phyloP scores from a whole-genome alignment of 805 yeast genomes.

The Tetrapisispora pingtungensis region DNA sequence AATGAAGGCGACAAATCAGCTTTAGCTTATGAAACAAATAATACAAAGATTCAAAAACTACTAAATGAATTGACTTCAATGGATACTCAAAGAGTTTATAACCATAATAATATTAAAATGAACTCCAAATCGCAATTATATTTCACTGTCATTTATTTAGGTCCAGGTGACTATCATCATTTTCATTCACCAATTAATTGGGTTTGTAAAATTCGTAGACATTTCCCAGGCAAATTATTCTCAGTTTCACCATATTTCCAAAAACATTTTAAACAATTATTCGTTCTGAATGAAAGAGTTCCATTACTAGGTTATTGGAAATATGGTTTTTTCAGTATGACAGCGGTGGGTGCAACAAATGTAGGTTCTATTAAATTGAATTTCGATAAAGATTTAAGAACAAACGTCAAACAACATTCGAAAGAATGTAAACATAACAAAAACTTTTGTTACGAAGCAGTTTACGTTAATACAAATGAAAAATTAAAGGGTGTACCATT shows the following conservation, averaged over 20 bases:
- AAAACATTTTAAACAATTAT: conserved; percentile 71
- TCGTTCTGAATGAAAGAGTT: conserved; percentile 89
- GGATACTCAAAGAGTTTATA: not conserved
- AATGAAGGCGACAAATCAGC: conserved; percentile 64
- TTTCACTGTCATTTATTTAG: conserved; percentile 86
- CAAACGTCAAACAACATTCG: conserved; percentile 71
- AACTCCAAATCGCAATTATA: conserved; percentile 47
- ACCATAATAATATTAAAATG: conserved; percentile 4
- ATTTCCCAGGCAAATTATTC: conserved; percentile 89
- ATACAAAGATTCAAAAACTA: conserved; percentile 31
- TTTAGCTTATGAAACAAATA: conserved; percentile 25
- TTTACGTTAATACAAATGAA: conserved; percentile 60
- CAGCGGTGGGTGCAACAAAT: conserved; percentile 99
- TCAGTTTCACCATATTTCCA: conserved; percentile 97
- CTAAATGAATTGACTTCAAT: conserved; percentile 25
- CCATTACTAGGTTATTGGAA: conserved; percentile 94
- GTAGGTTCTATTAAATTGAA: conserved; percentile 91
- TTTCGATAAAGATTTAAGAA: conserved; percentile 81
- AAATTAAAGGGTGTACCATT: conserved; percentile 75
- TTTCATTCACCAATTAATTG: conserved; percentile 94
- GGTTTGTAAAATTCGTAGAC: conserved; percentile 90
- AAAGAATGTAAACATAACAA: not conserved
- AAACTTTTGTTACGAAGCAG: conserved; percentile 72
- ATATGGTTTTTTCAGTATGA: conserved; percentile 95
- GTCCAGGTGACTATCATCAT: conserved; percentile 97